A percentile compares a stretch with the other conserved stretches of the same genome.
phyloP scores from a whole-genome alignment of 2,329 filamentous ascomycete genomes.

The Cladorrhinum sp. region DNA sequence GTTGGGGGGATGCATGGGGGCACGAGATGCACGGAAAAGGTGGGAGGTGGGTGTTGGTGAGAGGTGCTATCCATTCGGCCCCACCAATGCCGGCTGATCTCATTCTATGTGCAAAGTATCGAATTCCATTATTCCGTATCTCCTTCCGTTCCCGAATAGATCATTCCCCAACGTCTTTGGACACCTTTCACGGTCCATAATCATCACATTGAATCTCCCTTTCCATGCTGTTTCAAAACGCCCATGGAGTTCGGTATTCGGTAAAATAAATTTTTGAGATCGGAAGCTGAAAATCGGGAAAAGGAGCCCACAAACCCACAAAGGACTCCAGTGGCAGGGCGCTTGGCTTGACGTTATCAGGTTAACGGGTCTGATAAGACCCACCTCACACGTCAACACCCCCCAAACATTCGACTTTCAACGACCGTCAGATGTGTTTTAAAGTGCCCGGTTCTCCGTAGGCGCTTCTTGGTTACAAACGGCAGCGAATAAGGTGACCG shows the following conservation, averaged over 20 bases:
- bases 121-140: not conserved
- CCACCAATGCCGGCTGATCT: not conserved
- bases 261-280: not conserved
- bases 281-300: not conserved
- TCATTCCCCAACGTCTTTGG: not conserved
- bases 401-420: not conserved
- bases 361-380: conserved; percentile 1
- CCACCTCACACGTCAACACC: conserved; percentile 2
- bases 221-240: not conserved
- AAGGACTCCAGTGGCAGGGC: not conserved
- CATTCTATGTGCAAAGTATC: not conserved
- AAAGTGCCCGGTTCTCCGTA: not conserved
- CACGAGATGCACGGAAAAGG: not conserved
- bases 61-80: not conserved
- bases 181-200: not conserved
- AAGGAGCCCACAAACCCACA: not conserved
- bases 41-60: not conserved
- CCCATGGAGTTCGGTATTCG: not conserved
- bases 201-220: not conserved
- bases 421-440: not conserved
- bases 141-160: not conserved
- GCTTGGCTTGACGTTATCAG: too few relatives aligned
- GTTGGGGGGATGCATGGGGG: not conserved
- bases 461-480: not conserved
- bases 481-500: not conserved